These are phyloP conservation scores for Aureobasidium vineae DNA, from an alignment of 2,329 filamentous ascomycete genomes.

Conservation along the genomic window DNA sequence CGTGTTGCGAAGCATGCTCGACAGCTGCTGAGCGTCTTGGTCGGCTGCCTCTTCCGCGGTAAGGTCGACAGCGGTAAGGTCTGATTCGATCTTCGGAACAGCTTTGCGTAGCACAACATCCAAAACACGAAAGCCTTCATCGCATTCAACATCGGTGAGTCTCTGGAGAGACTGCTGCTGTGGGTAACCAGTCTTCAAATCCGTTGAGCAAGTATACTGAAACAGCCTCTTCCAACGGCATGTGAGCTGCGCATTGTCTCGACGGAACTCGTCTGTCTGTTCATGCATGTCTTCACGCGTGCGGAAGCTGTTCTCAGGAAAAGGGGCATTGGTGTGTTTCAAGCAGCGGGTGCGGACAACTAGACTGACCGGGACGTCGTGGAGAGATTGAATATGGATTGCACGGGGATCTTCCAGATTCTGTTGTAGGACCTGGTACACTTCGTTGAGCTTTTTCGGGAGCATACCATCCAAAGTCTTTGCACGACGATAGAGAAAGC, in stretches of 20 bases:
- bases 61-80: not conserved
- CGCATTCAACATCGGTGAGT: constrained; percentile 18
- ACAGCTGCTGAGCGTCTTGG: not conserved
- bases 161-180: constrained; percentile 13
- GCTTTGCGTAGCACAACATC: constrained; percentile 8
- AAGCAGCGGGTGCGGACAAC: constrained; percentile 30
- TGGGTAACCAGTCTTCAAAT: constrained; percentile 10
- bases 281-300: not conserved
- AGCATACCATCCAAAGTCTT: constrained; percentile 40
- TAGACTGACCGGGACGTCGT: constrained; percentile 5
- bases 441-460: constrained; percentile 45
- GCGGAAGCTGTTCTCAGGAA: constrained; percentile 38
- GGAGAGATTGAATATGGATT: constrained; percentile 29
- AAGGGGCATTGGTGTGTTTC: constrained; percentile 56
- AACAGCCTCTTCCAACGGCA: constrained; percentile 53
- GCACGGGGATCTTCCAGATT: constrained; percentile 33
- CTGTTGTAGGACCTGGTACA: constrained; percentile 45
- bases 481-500: constrained; percentile 40
- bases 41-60: not conserved
- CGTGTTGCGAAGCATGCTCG: not conserved
- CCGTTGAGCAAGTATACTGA: constrained; percentile 31
- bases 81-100: not conserved
- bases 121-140: not conserved
- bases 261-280: constrained; percentile 28
- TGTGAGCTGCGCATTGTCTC: constrained; percentile 45